These are phyloP conservation scores for Sugiyamaella boreocaroliniensis DNA, from an alignment of 805 yeast genomes.

Conservation along the genomic window DNA sequence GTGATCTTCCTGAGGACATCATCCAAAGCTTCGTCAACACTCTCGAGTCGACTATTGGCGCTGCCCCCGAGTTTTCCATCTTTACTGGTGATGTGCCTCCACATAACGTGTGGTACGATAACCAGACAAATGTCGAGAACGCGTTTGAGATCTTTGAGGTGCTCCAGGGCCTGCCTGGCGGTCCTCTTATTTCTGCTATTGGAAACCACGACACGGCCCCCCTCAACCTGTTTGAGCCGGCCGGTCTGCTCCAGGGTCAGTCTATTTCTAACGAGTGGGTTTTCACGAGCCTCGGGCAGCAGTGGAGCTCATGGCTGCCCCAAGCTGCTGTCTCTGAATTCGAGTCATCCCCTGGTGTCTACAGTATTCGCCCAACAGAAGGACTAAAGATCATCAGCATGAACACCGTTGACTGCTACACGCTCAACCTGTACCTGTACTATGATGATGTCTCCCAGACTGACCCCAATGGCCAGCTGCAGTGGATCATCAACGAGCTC, in stretches of 20 bases:
- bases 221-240: conserved; percentile 42
- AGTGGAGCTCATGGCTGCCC: conserved; percentile 3
- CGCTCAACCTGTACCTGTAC: conserved; percentile 52
- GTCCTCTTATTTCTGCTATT: conserved; percentile 55
- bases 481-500: conserved; percentile 55
- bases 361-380: conserved; percentile 45
- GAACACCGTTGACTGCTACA: conserved; percentile 64
- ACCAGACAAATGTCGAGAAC: conserved; percentile 40
- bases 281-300: conserved; percentile 12
- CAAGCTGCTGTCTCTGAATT: conserved; percentile 19
- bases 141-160: conserved; percentile 40
- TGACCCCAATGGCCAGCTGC: conserved; percentile 60
- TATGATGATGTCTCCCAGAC: conserved; percentile 43
- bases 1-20: conserved; percentile 61
- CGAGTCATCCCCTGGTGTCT: conserved; percentile 52
- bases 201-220: conserved; percentile 71
- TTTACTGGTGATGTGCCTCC: conserved; percentile 74
- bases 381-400: conserved; percentile 57
- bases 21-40: conserved; percentile 25
- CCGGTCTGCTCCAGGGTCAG: conserved; percentile 38
- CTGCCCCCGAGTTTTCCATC: conserved; percentile 39
- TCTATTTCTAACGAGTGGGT: conserved; percentile 43
- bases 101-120: conserved; percentile 47
- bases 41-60: not conserved
- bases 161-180: conserved; percentile 33